Conservation (phyloP, 108 stramenopile genomes). For the Pelagomonas calceolata region DNA sequence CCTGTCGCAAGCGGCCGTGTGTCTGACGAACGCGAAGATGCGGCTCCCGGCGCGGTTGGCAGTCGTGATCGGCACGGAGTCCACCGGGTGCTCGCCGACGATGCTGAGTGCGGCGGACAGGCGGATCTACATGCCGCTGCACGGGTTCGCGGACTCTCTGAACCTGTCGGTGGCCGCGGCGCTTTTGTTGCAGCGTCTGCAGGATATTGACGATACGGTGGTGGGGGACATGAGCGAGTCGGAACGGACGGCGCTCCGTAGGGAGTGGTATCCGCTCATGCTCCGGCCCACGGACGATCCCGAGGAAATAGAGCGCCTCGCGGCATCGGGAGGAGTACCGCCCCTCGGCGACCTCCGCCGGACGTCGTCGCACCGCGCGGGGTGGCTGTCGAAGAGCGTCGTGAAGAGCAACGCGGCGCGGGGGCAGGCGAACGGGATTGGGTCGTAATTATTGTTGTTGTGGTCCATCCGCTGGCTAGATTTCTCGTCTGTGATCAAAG, state of each 20-base stretch:
- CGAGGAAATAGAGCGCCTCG: no score
- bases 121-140: constrained; percentile 69
- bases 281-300: no score
- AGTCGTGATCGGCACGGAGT: constrained; percentile 78
- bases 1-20: constrained; percentile 59
- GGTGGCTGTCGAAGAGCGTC: no score
- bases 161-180: constrained; percentile 78
- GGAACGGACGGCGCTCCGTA: constrained; percentile 7
- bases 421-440: no score
- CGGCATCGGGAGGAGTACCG: no score
- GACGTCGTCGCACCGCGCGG: no score
- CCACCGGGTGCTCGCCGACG: constrained; percentile 61
- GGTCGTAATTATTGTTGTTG: no score
- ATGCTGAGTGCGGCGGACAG: constrained; percentile 59
- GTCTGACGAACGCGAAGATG: constrained; percentile 28
- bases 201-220: constrained; percentile 54
- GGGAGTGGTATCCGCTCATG: not conserved
- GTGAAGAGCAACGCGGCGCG: no score
- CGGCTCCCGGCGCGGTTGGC: constrained; percentile 63
- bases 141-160: constrained; percentile 78
- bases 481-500: no score
- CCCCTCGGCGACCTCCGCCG: no score
- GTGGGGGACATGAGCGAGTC: constrained; percentile 49
- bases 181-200: constrained; percentile 65
- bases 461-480: no score